Percentiles rank a stretch among this genome's conserved stretches.
Conservation (phyloP, 257 asterid genomes). For the Echites panduratus region DNA sequence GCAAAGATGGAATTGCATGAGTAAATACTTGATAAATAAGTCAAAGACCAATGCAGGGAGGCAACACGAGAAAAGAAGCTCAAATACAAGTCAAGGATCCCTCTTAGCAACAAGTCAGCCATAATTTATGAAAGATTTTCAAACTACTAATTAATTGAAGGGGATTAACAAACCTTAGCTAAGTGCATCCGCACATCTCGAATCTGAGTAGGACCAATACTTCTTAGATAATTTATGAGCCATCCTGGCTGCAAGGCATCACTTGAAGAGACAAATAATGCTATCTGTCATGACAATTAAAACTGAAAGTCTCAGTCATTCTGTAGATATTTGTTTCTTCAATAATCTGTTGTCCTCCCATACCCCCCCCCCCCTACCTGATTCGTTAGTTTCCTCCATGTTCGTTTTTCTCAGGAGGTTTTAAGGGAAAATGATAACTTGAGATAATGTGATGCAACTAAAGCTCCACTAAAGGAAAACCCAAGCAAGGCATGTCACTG, state of each 20-base stretch:
- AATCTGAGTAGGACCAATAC: conserved; percentile 55
- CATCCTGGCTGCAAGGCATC: conserved; percentile 79
- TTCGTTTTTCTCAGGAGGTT: neutral
- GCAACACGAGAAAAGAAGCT: neutral
- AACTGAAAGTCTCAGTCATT: conserved; percentile 11
- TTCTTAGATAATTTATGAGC: conserved; percentile 64
- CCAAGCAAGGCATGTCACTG: neutral
- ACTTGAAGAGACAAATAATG: conserved; percentile 70
- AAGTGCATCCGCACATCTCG: conserved; percentile 57
- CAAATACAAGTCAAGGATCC: neutral
- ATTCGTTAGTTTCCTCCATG: neutral
- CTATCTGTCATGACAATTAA: conserved; percentile 53
- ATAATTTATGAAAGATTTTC: neutral
- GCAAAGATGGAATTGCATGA: neutral
- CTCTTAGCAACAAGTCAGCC: neutral
- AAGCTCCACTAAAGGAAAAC: neutral
- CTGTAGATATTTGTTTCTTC: conserved; percentile 5
- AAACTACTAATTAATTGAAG: neutral
- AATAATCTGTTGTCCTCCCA: neutral
- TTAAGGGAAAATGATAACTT: neutral
- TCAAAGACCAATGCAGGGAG: neutral
- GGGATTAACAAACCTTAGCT: conserved; percentile 61
- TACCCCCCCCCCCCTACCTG: neutral
- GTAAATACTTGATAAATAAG: neutral
- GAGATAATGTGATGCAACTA: neutral